Evolutionary conservation across 2,329 filamentous ascomycete genomes (phyloP), one percentile per base, ranked within the genome.

Genomic region (Akanthomyces lecanii): DNA sequence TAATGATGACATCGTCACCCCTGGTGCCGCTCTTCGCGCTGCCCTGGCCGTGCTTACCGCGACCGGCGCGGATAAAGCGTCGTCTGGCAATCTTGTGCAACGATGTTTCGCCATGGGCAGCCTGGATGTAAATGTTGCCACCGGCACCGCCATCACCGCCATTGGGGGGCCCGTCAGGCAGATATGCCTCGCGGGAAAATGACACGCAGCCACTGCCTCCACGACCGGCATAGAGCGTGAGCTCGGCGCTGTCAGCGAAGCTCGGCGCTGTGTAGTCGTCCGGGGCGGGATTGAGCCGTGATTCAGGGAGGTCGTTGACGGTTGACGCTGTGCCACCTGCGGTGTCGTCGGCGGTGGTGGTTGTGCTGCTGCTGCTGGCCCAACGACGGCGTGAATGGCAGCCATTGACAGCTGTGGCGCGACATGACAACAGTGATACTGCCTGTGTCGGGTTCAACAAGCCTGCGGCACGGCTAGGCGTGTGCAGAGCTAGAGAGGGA

Each of bases 161-260:
- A 74, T 99, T 98, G 11, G 95, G 86, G 12, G 95, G 95, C 0
- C 95, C 95, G 67, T 96, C 88, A 51, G 88, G 85, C 36, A 97
- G 82, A 75, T 90, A 98, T 66, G 94, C 94, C 71, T 99, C 95
- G 23, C 94, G 89, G 50, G 96, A 79, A 73, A 98, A 99, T 0
- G 95, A 95, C 57, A 98, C 91, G 72, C 95, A 99, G 66, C 95
- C 95, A 71, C 95, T 88, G 10, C 95, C 95, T 30, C 95, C 95
- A 2, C 81, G 78, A 10, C 95, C 95, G 21, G 93, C 90, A 69
- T 89, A 84, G 3, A 98, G 76, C 0, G 85, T 90, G 33, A 98
- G 76, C 8, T 85, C 85, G 62, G 93, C 93, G 73, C 91, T 89
- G 77, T 99, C 95, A 62, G 91, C 88, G 72, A 99, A 99, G 51